Base-by-base conservation (phyloP, 805 yeast genomes). In the Myxozyma neglecta region DNA sequence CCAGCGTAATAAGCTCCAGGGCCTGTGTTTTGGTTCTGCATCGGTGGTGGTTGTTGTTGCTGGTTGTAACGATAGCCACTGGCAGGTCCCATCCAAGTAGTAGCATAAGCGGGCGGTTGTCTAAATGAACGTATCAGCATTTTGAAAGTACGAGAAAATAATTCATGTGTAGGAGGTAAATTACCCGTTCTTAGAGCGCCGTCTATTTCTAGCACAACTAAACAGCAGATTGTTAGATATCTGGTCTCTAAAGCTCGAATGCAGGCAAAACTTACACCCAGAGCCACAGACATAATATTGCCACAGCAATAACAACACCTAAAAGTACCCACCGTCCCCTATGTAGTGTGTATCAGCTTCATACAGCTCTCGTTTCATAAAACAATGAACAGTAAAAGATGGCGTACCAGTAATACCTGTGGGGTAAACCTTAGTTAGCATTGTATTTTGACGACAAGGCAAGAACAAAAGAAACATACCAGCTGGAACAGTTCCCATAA, bases 281-380 rank as follows among this genome's bases (percentile, higher is more conserved):
- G 14, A 57, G n/a, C 61, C 59, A 58, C 18, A 54, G n/a, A 32
- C 16, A 16, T 14, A 61, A 14, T 7, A 58, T 11, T 11, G 35
- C 51, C 13, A 36, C 61, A 8, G 47, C 54, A n/a, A 61, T 6
- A 42, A 61, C 13, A 24, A 54, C 62, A 13, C 62, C 65, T 24
- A 61, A 40, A 6, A 61, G 53, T 1, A 61, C 61, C 65, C 65
- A 61, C 44, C 65, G 55, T 10, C 65, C 65, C 65, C 65, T 57
- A 18, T 20, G 13, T 24, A 43, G 29, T 24, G 29, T 24, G 4
- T 16, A 45, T 29, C 3, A 24, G 14, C 9, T 7, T 6, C 20
- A 14, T 35, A 24, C 29, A 24, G 29, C 29, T 24, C 29, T 24
- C 29, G 29, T 24, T 24, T 24, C 29, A 24, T n/a, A 13, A 20